Base-by-base conservation (phyloP, 805 yeast species). In the Clavispora vitiphila region DNA sequence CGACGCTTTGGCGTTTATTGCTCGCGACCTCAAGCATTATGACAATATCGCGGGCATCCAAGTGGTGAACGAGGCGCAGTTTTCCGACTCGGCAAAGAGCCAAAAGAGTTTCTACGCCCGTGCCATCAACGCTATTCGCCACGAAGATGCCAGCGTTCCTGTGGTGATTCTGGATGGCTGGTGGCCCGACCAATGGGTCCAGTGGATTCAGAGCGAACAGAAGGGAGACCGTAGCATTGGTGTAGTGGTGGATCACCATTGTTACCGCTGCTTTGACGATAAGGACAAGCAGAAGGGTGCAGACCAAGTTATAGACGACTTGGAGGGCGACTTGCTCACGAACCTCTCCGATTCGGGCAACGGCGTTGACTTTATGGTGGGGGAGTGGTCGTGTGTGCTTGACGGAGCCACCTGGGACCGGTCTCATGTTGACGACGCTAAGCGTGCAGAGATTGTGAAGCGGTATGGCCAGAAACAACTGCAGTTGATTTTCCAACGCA, bases 151-250 rank as follows among this genome's bases (percentile, higher is more conserved):
- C 1, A 61, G 61, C 2, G 62, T 88, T 25, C 96, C 96, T 0
- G 69, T 91, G 5, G 66, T 85, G 14, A 84, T 91, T 26, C 86
- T 96, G 2, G 98, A 91, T 58, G 96, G 96, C 3, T 93, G 98
- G 98, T 83, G 88, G 81, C 76, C 93, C 5, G 76, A 76, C 49
- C 86, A 78, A 56, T 86, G 89, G 86, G 81, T 74, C 19, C 67
- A 79, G 46, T 86, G 84, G 81, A 60, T 87, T 8, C 73, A 72
- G 38, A 56, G 64, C 25, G 72, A 74, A 27, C 51, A 51, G 37
- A 47, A 57, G 18, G 54, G 61, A 2, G 61, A 62, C 4, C 61
- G 60, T 3, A 54, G 65, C 12, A 49, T 78, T 5, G 91, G 90
- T 2, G 74, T 88, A 8, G 77, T 90, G 0, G 70, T 91, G 31